Evolutionary conservation across 1,284 basidiomycete genomes (phyloP), one percentile per base, ranked within the genome.

Genomic region (Ceratobasidium sp.): DNA sequence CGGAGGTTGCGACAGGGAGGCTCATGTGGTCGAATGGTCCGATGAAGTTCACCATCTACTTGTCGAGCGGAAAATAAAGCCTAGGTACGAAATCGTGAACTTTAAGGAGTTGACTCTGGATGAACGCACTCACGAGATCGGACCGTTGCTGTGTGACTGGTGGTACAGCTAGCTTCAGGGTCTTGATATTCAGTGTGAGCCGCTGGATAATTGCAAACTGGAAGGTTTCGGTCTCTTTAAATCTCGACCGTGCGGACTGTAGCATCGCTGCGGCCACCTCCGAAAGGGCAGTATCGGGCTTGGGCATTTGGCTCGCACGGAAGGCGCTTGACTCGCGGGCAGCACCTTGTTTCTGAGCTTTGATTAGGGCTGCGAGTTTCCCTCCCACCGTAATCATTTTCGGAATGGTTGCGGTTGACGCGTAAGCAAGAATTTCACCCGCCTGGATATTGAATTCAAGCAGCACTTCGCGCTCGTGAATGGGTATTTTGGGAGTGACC

Each of bases 251-350:
- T 38, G 94, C 93, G 0, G 93, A 92, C 73, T 91, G 88, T 48
- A 96, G 84, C 89, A 96, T 94, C 17, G 93, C 94, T 75, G 93
- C 91, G 0, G 95, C 94, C 48, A 96, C 93, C 10, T 93, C 91
- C 0, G 94, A 94, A 3, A 95, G 87, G 4, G 94, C 89, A 82
- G 93, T 93, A 80, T 92, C 91, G 5, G 93, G 92, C 81, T 90
- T 91, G 4, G 92, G 90, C 7, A 88, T 86, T 48, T 89, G 89
- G 26, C 90, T 89, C 17, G 89, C 87, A 26, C 92, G 87, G 87
- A 94, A 94, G 0, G 92, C 90, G 77, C 89, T 87, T 1, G 93
- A 92, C 84, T 92, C 92, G 78, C 91, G 88, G 82, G 91, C 90
- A 42, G 93, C 91, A 46, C 92, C 91, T 82, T 93, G 88, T 79